phyloP scores from a whole-genome alignment of 345 rosid genomes.

The Ceriops zippeliana region DNA sequence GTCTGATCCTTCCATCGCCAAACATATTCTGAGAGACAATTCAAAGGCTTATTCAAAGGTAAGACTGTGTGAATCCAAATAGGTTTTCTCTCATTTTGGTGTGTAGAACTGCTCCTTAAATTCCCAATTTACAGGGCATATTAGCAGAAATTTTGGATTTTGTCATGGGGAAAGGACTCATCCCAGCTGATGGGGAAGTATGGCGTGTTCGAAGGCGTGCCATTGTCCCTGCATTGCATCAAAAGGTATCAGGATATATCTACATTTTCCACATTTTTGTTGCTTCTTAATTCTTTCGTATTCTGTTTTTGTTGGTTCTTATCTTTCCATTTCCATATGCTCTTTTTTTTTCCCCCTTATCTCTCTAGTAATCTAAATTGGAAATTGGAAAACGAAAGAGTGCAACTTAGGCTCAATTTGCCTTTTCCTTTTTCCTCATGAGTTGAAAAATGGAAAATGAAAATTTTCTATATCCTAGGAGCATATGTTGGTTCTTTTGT shows the following conservation, averaged over 20 bases:
- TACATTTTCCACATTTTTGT: background rate
- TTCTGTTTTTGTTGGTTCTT: background rate
- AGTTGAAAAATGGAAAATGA: too few relatives aligned
- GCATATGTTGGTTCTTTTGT: background rate
- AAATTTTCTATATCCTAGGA: too few relatives aligned
- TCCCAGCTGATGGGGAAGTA: conserved; percentile 93
- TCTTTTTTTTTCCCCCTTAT: too few relatives aligned
- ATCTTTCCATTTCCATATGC: background rate
- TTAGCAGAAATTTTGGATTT: conserved; percentile 90
- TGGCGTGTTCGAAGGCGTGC: conserved; percentile 95
- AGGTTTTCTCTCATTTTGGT: background rate
- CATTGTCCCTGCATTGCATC: conserved; percentile 91
- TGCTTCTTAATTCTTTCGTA: background rate
- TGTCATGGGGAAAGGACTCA: conserved; percentile 97
- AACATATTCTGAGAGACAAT: conserved; percentile 79
- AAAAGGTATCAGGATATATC: conserved; percentile 45
- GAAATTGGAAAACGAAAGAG: too few relatives aligned
- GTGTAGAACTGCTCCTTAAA: conserved; percentile 8
- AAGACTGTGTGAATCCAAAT: background rate
- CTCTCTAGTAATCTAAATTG: too few relatives aligned
- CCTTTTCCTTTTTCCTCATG: too few relatives aligned
- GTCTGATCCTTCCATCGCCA: conserved; percentile 88
- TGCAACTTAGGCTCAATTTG: too few relatives aligned
- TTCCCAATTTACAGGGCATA: conserved; percentile 54
- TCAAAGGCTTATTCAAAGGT: conserved; percentile 91